These are phyloP conservation scores for Claviceps digitariae DNA, from an alignment of 2,329 filamentous ascomycete genomes.

Conservation along the genomic window DNA sequence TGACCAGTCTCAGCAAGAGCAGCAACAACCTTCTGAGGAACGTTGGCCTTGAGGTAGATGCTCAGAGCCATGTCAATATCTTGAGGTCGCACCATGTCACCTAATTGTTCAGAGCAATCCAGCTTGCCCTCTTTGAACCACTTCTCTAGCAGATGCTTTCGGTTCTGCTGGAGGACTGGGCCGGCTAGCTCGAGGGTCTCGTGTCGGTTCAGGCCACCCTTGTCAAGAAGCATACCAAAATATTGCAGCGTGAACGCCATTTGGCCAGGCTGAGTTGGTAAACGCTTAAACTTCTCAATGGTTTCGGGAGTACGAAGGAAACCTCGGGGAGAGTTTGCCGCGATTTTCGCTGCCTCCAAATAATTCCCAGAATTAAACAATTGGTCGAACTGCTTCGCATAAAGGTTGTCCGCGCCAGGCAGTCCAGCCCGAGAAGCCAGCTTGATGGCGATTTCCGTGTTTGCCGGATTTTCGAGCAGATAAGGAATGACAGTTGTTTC, in stretches of 20 bases:
- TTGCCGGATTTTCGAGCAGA: conserved; percentile 90
- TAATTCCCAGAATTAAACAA: conserved; percentile 70
- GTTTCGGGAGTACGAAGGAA: conserved; percentile 91
- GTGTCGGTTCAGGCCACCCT: conserved; percentile 81
- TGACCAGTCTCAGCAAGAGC: conserved; percentile 91
- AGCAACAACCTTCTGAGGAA: conserved; percentile 87
- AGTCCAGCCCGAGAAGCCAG: conserved; percentile 88
- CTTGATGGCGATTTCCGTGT: conserved; percentile 87
- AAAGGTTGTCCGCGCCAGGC: conserved; percentile 86
- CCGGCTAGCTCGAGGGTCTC: conserved; percentile 90
- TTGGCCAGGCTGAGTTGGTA: conserved; percentile 67
- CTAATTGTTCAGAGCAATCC: conserved; percentile 89
- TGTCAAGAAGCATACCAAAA: conserved; percentile 93
- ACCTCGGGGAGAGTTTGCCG: conserved; percentile 88
- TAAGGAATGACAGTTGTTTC: conserved; percentile 87
- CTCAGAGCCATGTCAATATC: conserved; percentile 76
- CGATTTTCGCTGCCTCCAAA: conserved; percentile 83
- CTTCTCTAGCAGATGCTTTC: conserved; percentile 93
- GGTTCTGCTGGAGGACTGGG: conserved; percentile 82
- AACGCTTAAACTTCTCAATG: conserved; percentile 87
- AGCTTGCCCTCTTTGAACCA: conserved; percentile 96
- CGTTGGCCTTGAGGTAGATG: conserved; percentile 84
- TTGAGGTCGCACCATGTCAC: conserved; percentile 82
- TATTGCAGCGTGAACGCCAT: conserved; percentile 95
- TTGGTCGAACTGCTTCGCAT: conserved; percentile 84